phyloP scores from a whole-genome alignment of 2,329 filamentous ascomycete genomes.

The Ceratocystis lukuohia region DNA sequence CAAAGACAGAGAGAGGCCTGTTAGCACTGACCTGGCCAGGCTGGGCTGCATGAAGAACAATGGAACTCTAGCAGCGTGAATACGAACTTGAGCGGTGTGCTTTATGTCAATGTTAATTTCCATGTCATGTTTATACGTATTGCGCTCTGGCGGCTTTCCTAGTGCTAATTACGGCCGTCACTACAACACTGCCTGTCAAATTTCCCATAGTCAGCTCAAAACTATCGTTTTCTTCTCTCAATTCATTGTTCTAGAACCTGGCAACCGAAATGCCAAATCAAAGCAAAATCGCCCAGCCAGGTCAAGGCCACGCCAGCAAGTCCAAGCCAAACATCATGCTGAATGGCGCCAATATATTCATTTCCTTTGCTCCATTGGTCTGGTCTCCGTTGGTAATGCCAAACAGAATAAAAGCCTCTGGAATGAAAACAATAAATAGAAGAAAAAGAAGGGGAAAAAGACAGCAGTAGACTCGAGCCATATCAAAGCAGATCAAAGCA shows the following conservation, averaged over 20 bases:
- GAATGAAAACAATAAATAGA: not conserved
- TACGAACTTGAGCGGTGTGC: not conserved
- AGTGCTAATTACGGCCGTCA: not conserved
- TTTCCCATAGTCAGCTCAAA: not conserved
- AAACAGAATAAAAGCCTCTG: too few species aligned
- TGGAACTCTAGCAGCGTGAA: not conserved
- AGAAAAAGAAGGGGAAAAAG: not conserved
- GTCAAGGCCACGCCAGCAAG: not conserved
- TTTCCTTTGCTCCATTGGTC: too few species aligned
- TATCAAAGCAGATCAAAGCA: not conserved
- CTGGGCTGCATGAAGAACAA: not conserved
- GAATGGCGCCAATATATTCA: not conserved
- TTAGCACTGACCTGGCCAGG: too few species aligned
- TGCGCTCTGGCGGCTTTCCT: too few species aligned
- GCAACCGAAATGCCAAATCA: conserved; percentile 8
- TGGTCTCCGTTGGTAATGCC: too few species aligned
- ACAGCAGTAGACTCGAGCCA: not conserved
- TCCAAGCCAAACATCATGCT: not conserved
- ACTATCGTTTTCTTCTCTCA: not conserved
- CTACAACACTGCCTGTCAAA: not conserved
- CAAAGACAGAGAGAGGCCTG: not conserved
- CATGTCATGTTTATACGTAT: too few species aligned
- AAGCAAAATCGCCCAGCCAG: not conserved
- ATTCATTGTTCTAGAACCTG: not conserved
- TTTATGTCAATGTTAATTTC: not conserved